A percentile compares a stretch with the other conserved stretches of the same genome.
Conservation (phyloP, 805 yeast species). For the Lipomyces mesembrius region DNA sequence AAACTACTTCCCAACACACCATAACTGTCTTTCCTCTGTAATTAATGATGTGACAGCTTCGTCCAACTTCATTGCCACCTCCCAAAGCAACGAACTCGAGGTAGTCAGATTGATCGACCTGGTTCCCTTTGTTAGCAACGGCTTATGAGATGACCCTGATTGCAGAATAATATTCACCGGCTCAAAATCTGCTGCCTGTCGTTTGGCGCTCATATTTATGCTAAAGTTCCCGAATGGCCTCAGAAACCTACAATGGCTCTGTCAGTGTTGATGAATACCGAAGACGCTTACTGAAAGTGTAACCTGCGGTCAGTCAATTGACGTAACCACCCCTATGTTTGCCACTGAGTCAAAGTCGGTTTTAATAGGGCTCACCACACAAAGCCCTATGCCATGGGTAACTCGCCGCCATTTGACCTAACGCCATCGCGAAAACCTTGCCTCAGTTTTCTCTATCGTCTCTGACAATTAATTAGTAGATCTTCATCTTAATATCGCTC, state of each 20-base stretch:
- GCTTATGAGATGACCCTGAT: background rate
- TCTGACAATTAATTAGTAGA: background rate
- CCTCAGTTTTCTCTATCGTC: background rate
- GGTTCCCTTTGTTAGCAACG: background rate
- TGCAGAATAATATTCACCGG: conserved; percentile 10
- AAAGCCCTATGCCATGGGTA: background rate
- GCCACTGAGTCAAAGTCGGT: background rate
- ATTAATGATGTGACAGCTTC: conserved; percentile 91
- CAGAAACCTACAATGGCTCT: background rate
- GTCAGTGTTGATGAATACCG: background rate
- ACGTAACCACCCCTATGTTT: background rate
- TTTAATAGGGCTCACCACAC: background rate
- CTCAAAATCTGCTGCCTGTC: conserved; percentile 12
- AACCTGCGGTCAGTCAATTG: too few relatives aligned
- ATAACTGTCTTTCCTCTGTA: conserved; percentile 93
- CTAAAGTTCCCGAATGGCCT: background rate
- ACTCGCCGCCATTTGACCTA: background rate
- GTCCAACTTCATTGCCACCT: conserved; percentile 98
- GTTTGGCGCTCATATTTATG: background rate
- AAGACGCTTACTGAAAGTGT: background rate
- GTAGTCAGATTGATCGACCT: conserved; percentile 45
- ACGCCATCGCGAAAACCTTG: background rate
- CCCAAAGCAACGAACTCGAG: conserved; percentile 86
- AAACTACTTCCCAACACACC: conserved; percentile 45
- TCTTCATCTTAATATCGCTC: background rate